Evolutionary conservation across 2,329 filamentous ascomycete genomes (phyloP).

Genomic region (Nemania diffusa): DNA sequence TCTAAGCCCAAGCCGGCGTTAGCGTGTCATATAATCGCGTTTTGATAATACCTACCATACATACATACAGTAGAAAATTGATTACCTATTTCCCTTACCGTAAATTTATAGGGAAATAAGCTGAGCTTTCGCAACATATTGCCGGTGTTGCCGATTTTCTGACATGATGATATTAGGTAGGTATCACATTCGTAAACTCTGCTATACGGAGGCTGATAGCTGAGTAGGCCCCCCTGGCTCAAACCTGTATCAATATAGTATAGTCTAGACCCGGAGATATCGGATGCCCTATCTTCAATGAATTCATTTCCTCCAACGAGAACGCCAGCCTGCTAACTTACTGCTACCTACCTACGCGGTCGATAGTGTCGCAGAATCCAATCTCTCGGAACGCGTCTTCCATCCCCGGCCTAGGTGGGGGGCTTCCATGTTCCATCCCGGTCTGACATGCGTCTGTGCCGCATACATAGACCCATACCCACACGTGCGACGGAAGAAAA

Average conservation of each 20-base stretch:
- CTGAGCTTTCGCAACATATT: constrained; percentile 7
- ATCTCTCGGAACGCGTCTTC: constrained; percentile 24
- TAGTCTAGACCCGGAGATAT: not conserved
- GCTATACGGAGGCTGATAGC: constrained; percentile 19
- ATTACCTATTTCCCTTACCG: not conserved
- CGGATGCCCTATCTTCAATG: not conserved
- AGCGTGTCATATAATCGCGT: constrained; percentile 18
- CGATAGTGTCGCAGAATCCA: constrained; percentile 11
- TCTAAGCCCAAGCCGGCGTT: constrained; percentile 18
- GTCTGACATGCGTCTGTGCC: constrained; percentile 30
- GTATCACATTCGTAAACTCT: not conserved
- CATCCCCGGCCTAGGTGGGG: constrained; percentile 1
- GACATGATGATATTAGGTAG: constrained; percentile 1
- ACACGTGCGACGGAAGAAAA: constrained; percentile 16
- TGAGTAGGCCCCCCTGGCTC: not conserved
- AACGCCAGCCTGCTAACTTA: not conserved
- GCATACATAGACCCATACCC: constrained; percentile 6
- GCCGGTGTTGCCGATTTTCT: constrained; percentile 9
- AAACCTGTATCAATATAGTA: not conserved
- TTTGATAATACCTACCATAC: constrained; percentile 18
- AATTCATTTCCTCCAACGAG: not conserved
- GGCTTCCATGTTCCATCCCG: constrained; percentile 28
- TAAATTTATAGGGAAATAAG: not conserved
- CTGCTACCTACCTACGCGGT: not conserved
- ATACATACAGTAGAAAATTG: constrained; percentile 16